These are phyloP conservation scores for Leccinum solheimii DNA, from an alignment of 1,284 basidiomycete genomes.

Conservation along the genomic window DNA sequence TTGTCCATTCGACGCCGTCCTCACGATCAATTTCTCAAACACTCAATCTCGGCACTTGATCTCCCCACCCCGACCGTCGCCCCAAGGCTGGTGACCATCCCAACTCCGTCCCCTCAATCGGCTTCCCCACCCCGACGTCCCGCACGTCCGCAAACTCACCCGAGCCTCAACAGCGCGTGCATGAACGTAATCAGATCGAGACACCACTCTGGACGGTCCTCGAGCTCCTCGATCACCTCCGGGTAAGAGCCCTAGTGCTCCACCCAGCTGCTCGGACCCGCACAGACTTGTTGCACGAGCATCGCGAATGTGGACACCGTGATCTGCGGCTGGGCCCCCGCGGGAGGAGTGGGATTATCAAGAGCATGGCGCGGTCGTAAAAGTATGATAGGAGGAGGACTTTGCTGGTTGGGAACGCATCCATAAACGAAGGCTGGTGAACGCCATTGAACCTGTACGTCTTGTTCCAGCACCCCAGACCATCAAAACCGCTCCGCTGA, in stretches of 20 bases:
- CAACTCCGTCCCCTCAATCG: slow-evolving; percentile 88
- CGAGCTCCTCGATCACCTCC: slow-evolving; percentile 71
- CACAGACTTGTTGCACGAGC: slow-evolving; percentile 73
- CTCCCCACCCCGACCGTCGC: slow-evolving; percentile 70
- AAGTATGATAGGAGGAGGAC: slow-evolving; percentile 90
- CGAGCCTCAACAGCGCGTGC: slow-evolving; percentile 81
- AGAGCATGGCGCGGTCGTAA: slow-evolving; percentile 17
- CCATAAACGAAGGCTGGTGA: slow-evolving; percentile 91
- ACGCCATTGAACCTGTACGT: slow-evolving; percentile 73
- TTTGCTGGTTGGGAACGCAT: slow-evolving; percentile 82
- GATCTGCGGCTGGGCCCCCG: slow-evolving; percentile 36
- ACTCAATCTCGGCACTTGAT: slow-evolving; percentile 45
- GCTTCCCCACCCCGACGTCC: slow-evolving; percentile 81
- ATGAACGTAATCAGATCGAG: slow-evolving; percentile 90
- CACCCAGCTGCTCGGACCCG: slow-evolving; percentile 64
- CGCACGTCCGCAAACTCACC: slow-evolving; percentile 76
- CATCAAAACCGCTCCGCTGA: neutral
- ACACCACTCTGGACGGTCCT: slow-evolving; percentile 89
- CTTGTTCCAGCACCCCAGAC: no score
- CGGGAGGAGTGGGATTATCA: slow-evolving; percentile 56
- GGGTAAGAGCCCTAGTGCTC: slow-evolving; percentile 52
- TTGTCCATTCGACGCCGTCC: neutral
- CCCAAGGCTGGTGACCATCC: slow-evolving; percentile 86
- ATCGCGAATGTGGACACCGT: slow-evolving; percentile 63
- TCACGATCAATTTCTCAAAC: neutral